phyloP scores from a whole-genome alignment of 345 rosid species.

The Linum usitatissimum region DNA sequence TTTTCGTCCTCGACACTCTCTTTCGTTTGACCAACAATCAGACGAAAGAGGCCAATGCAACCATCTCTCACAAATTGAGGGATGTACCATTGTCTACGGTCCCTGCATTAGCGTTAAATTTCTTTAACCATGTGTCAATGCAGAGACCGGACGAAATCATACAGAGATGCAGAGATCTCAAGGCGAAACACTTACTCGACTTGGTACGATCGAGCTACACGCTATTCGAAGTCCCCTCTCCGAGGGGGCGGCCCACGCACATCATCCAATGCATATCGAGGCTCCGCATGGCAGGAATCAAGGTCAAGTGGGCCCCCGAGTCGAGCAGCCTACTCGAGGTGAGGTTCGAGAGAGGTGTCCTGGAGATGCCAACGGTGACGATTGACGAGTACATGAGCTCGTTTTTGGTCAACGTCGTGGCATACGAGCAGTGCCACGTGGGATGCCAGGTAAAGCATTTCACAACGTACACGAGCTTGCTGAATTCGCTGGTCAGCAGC shows the following conservation, averaged over 20 bases:
- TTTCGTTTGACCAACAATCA: constrained; percentile 29
- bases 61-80: constrained; percentile 9
- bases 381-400: constrained; percentile 67
- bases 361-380: constrained; percentile 61
- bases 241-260: constrained; percentile 14
- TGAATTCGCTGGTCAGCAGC: constrained; percentile 43
- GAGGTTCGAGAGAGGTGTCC: constrained; percentile 35
- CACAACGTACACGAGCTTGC: constrained; percentile 43
- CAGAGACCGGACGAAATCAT: constrained; percentile 30
- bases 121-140: constrained; percentile 42
- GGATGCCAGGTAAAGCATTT: constrained; percentile 33
- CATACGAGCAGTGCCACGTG: constrained; percentile 65
- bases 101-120: constrained; percentile 35
- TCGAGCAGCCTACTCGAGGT: no score
- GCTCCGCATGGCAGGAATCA: constrained; percentile 54
- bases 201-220: constrained; percentile 43
- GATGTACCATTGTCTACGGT: constrained; percentile 13
- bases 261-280: constrained; percentile 54
- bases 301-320: constrained; percentile 16
- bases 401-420: constrained; percentile 59
- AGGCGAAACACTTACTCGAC: constrained; percentile 58
- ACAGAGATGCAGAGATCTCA: constrained; percentile 16
- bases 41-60: no score
- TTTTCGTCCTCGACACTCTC: constrained; percentile 46
- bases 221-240: constrained; percentile 19